Base-by-base conservation (phyloP, 1,284 basidiomycete species). In the Schizophyllum commune region DNA sequence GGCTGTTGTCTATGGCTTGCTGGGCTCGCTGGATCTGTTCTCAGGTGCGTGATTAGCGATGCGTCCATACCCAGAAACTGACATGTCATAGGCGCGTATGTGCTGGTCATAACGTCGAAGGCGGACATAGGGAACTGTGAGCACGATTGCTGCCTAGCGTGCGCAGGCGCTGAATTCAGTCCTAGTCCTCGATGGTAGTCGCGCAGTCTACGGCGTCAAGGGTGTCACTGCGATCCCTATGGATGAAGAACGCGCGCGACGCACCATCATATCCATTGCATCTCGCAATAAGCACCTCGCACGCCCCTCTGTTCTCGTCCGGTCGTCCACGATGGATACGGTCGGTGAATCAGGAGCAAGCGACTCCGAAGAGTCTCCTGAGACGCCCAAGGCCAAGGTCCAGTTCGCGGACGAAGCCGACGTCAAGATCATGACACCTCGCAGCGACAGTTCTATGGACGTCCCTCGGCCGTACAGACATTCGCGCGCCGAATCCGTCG, bases 11-110 rank as follows among this genome's bases (percentile, higher is more conserved):
- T 86, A 89, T 70, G 90, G 90, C 9, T 80, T 92, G 63, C 74
- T 91, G 54, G 89, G 89, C 4, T 75, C 88, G 19, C 68, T 92
- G 64, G 83, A 85, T 64, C 73, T 92, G 33, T 89, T 84, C 69
- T 79, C 84, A 67, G 83, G 90, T 91, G 73, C 61, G 53, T 51
- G 57, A 76, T 71, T 52, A 39, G 54, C 52, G 56, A 57, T 62
- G 56, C 60, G 58, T 58, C 20, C 55, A 62, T 60, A 20, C 55
- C 53, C 56, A 61, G 56, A 64, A 52, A 55, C 56, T 53, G 52
- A 52, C 32, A 63, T 60, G 39, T 51, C 60, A 57, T 66, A 91
- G 89, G 81, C 55, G 86, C 89, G 8, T 85, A 91, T 75, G 72
- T 92, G 15, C 74, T 92, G 55, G 85, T 89, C 5, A 80, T 92